Evolutionary conservation across 2,329 filamentous ascomycete genomes (phyloP).

Genomic region (Acarospora socialis): DNA sequence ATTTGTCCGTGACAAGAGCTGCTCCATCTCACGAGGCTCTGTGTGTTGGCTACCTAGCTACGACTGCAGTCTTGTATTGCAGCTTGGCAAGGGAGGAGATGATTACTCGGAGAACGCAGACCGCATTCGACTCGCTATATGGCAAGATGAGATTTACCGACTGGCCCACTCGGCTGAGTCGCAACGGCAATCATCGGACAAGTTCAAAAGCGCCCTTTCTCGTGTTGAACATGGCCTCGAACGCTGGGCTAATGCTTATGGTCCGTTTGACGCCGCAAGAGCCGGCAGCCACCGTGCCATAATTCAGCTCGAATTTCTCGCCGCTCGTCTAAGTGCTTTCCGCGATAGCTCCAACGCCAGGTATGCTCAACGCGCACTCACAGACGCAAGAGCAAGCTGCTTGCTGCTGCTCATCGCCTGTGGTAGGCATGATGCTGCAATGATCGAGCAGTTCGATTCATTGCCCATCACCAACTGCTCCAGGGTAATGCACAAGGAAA

Average conservation of each 20-base stretch:
- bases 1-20: constrained; percentile 11
- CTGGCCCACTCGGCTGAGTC: constrained; percentile 2
- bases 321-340: constrained; percentile 6
- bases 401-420: constrained; percentile 6
- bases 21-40: constrained; percentile 8
- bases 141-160: constrained; percentile 2
- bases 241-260: constrained; percentile 5
- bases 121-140: constrained; percentile 1
- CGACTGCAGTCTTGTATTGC: constrained; percentile 7
- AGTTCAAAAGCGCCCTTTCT: constrained; percentile 1
- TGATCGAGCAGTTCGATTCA: constrained; percentile 1
- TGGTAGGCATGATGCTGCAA: constrained; percentile 5
- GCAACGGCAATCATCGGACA: not conserved
- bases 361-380: constrained; percentile 2
- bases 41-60: constrained; percentile 10
- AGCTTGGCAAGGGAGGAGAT: not conserved
- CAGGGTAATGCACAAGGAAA: not conserved
- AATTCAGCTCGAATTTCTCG: constrained; percentile 9
- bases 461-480: constrained; percentile 2
- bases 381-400: constrained; percentile 10
- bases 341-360: constrained; percentile 3
- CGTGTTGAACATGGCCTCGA: constrained; percentile 6
- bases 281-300: constrained; percentile 2
- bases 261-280: not conserved
- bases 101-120: not conserved